These are phyloP conservation scores for Eudorina sp. DNA, from an alignment of 139 green algal genomes.

Conservation along the genomic window DNA sequence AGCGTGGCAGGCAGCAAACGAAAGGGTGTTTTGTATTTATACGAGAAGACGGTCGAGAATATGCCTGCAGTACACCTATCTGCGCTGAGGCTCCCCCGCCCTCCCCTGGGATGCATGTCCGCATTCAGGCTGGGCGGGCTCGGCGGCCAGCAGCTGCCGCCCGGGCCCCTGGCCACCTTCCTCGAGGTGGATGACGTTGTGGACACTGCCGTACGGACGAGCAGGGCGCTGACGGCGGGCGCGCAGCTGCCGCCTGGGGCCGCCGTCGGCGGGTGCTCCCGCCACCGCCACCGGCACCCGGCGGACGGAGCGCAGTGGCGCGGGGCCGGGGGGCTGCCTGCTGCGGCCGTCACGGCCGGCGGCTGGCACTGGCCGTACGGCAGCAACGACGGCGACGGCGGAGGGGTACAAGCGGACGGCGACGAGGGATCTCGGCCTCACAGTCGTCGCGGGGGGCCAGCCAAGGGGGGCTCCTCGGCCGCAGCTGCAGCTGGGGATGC, in stretches of 20 bases:
- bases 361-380: slow-evolving; percentile 32
- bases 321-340: neutral
- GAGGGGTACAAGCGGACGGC: too few relatives aligned
- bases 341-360: neutral
- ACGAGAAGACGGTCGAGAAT: neutral
- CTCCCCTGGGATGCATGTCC: too few relatives aligned
- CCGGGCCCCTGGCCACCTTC: neutral
- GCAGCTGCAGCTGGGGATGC: too few relatives aligned
- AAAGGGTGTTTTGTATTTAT: too few relatives aligned
- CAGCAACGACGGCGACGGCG: too few relatives aligned
- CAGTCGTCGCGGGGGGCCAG: too few relatives aligned
- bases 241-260: neutral
- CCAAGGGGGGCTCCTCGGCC: too few relatives aligned
- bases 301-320: neutral
- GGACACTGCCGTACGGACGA: neutral
- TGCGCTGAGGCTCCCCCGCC: neutral
- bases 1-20: too few relatives aligned
- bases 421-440: too few relatives aligned
- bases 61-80: neutral
- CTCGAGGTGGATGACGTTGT: neutral
- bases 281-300: neutral
- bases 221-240: slow-evolving; percentile 2
- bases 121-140: too few relatives aligned
- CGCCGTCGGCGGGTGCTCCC: too few relatives aligned
- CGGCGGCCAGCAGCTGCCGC: neutral